Base-by-base conservation (phyloP, 2,329 filamentous ascomycete species). In the Xylaria multiplex region DNA sequence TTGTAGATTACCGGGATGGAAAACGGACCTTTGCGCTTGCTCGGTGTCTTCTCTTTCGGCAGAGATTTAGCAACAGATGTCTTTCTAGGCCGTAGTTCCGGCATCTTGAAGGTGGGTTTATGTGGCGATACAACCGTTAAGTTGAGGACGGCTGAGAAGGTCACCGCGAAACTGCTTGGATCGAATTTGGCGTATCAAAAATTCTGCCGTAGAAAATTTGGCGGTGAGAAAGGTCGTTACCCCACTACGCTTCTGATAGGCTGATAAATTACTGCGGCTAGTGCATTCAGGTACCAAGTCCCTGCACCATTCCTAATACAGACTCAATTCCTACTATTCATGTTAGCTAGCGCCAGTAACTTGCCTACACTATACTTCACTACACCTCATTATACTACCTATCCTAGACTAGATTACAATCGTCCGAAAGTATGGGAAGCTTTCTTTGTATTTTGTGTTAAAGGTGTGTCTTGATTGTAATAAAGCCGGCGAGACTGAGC, bases 1-100 rank as follows among this genome's bases (percentile, higher is more conserved):
- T 37, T 43, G 27, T 19, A 27, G 2, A 22, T n/a, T 40, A 14
- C n/a, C 11, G 24, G 52, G 30, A 32, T 14, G 45, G 61, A 50
- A 27, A 50, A 73, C 73, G 60, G 63, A 79, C 79, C 78, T 76
- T 80, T 80, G 59, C 79, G 78, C 73, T 81, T 79, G 61, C 68
- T 71, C 16, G 74, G 66, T 13, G 63, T 66, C 71, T 74, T 76
- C 77, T 74, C 73, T 70, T 81, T 80, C 54, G 77, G 66, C 16
- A 73, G 71, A 46, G 78, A 72, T 74, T 80, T 81, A 48, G 76
- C 75, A 57, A 74, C 73, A 48, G 74, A 72, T 65, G 74, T n/a
- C 48, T 75, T 77, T 57, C 75, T 81, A 63, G 75, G 73, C 54
- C 80, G 81, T 55, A 83, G 74, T 77, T 82, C 80, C 69, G 80